Base-by-base conservation (phyloP, 225 moss, liverwort and hornwort species). In the Polytrichum commune region DNA sequence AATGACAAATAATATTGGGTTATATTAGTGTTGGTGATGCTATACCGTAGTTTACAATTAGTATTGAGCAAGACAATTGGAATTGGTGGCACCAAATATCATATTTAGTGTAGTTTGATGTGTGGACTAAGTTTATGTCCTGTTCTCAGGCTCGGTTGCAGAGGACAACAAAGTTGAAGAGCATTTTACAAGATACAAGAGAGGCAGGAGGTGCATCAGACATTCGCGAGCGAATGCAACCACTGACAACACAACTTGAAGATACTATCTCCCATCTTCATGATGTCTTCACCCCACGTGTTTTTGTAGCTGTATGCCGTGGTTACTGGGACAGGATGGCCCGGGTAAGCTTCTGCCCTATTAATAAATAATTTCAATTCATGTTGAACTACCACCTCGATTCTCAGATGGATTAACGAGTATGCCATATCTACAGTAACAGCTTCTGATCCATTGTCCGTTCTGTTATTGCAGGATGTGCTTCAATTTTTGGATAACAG, bases 311-410 rank as follows among this genome's bases (percentile, higher is more conserved):
- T 55, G 91, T 98, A 53, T 94, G 97, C 80, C 90, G 97, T 32
- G 97, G 97, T 67, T 98, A 91, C 68, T 98, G 97, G 97, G 97
- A 98, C 69, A 86, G 95, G 46, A 98, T 95, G 94, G 97, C 97
- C 18, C 82, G 90, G 82, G 97, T 98, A 65, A 58, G 79, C 30
- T 62, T 72, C 58, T 55, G 23, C 70, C 73, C 63, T 55, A 24
- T 46, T 20, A 19, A 19, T 28, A 16, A 46, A 10, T 46, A 46
- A 13, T 46, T 13, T 38, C 38, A 38, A 38, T 9, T 2, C 38
- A 3, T 10, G 9, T 38, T 38, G 38, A 9, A 38, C 38, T 38
- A 10, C 38, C 10, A 0, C 10, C 38, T 38, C 0, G 2, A 10
- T 38, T 46, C 13, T 46, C 13, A 46, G 46, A 13, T 13, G 13